phyloP scores from a whole-genome alignment of 1,284 basidiomycete species.

The Papiliotrema fonsecae region DNA sequence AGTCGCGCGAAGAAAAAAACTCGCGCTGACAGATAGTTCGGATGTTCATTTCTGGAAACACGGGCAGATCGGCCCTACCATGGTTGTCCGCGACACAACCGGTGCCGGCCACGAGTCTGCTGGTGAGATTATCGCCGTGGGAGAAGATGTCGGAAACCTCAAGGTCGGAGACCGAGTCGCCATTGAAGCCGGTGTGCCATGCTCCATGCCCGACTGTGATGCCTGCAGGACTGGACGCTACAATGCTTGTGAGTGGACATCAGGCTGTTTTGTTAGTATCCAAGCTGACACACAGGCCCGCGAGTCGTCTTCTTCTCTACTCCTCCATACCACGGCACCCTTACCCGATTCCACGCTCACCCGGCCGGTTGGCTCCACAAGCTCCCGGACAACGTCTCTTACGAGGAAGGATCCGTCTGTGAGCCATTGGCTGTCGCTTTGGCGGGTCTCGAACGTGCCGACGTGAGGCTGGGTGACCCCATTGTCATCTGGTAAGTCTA shows the following conservation, averaged over 20 bases:
- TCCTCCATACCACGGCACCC: slow-evolving; percentile 51
- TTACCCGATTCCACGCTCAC: slow-evolving; percentile 53
- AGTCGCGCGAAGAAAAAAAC: background rate
- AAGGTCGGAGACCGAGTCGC: slow-evolving; percentile 51
- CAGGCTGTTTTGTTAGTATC: background rate
- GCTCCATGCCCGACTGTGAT: slow-evolving; percentile 50
- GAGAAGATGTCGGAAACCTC: slow-evolving; percentile 45
- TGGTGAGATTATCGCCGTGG: slow-evolving; percentile 50
- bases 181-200: slow-evolving; percentile 55
- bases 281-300: slow-evolving; percentile 31
- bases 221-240: slow-evolving; percentile 53
- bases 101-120: slow-evolving; percentile 48
- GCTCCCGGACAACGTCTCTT: slow-evolving; percentile 50
- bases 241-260: slow-evolving; percentile 49
- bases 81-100: slow-evolving; percentile 43
- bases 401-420: slow-evolving; percentile 54
- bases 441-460: slow-evolving; percentile 53
- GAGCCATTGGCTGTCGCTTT: slow-evolving; percentile 54
- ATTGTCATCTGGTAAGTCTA: slow-evolving; percentile 49
- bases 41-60: slow-evolving; percentile 54
- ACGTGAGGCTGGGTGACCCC: slow-evolving; percentile 51
- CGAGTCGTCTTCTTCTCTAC: slow-evolving; percentile 52
- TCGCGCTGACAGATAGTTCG: slow-evolving; percentile 22
- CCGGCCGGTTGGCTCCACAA: slow-evolving; percentile 55
- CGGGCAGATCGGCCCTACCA: slow-evolving; percentile 42